phyloP scores from a whole-genome alignment of 345 rosid genomes.

The Limnanthes douglasii region DNA sequence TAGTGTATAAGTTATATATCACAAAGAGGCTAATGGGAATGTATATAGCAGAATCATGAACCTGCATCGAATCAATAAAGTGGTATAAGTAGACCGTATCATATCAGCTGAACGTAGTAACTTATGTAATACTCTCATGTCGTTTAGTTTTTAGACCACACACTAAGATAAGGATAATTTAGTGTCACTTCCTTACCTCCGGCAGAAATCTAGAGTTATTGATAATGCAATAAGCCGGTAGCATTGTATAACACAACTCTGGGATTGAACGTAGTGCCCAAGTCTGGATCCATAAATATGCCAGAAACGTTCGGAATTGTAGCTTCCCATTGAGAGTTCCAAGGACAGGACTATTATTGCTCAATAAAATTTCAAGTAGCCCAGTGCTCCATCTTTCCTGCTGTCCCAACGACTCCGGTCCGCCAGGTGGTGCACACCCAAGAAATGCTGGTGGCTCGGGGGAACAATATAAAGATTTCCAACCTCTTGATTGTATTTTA shows the following conservation, averaged over 20 bases:
- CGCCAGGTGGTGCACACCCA: slow-evolving; percentile 32
- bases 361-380: slow-evolving; percentile 31
- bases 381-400: slow-evolving; percentile 58
- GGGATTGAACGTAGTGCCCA: slow-evolving; percentile 45
- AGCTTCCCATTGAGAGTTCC: slow-evolving; percentile 13
- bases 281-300: slow-evolving; percentile 19
- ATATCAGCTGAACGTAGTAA: not conserved
- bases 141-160: too few relatives aligned
- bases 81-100: not conserved
- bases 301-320: slow-evolving; percentile 30
- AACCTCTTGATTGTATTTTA: slow-evolving; percentile 36
- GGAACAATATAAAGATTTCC: slow-evolving; percentile 15
- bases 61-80: too few relatives aligned
- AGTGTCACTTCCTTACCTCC: slow-evolving; percentile 13
- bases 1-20: too few relatives aligned
- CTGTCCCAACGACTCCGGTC: slow-evolving; percentile 28
- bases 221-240: slow-evolving; percentile 56
- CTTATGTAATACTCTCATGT: not conserved
- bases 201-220: slow-evolving; percentile 45
- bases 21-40: too few relatives aligned
- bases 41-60: too few relatives aligned
- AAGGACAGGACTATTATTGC: slow-evolving; percentile 20
- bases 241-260: slow-evolving; percentile 33
- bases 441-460: slow-evolving; percentile 42
- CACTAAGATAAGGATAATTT: not conserved